A percentile compares a stretch with the other conserved stretches of the same genome.
phyloP scores from a whole-genome alignment of 2,329 filamentous ascomycete species.

The Ceratocystis papillata region DNA sequence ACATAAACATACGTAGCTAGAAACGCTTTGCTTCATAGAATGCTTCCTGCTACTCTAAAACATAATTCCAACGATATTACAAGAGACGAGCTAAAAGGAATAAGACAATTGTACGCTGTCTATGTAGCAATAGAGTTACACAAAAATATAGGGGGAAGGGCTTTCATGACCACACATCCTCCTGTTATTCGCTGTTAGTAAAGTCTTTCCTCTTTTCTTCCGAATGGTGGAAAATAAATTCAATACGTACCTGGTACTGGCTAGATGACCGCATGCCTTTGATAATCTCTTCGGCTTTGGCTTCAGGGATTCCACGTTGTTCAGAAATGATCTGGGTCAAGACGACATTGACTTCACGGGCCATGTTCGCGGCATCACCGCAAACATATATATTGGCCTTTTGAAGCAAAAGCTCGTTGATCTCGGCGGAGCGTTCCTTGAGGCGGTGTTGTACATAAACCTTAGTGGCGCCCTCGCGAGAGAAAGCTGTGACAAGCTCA shows the following conservation, averaged over 20 bases:
- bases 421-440: conserved; percentile 67
- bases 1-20: not conserved
- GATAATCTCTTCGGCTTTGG: conserved; percentile 90
- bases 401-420: conserved; percentile 76
- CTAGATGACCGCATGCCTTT: conserved; percentile 93
- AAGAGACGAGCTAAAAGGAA: conserved; percentile 21
- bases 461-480: conserved; percentile 75
- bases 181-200: conserved; percentile 35
- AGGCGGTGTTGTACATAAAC: conserved; percentile 94
- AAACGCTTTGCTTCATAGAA: not conserved
- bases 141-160: conserved; percentile 4
- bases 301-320: conserved; percentile 67
- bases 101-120: conserved; percentile 19
- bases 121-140: conserved; percentile 13
- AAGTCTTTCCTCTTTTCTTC: not conserved
- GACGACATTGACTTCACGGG: conserved; percentile 80
- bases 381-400: conserved; percentile 97
- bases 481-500: conserved; percentile 86
- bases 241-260: conserved; percentile 71
- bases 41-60: not conserved
- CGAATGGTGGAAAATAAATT: not conserved
- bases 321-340: conserved; percentile 77
- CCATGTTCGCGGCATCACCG: conserved; percentile 95
- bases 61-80: not conserved
- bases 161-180: conserved; percentile 59